Evolutionary conservation across 129 eudicot species (phyloP).

Genomic region (Arctium lappa): DNA sequence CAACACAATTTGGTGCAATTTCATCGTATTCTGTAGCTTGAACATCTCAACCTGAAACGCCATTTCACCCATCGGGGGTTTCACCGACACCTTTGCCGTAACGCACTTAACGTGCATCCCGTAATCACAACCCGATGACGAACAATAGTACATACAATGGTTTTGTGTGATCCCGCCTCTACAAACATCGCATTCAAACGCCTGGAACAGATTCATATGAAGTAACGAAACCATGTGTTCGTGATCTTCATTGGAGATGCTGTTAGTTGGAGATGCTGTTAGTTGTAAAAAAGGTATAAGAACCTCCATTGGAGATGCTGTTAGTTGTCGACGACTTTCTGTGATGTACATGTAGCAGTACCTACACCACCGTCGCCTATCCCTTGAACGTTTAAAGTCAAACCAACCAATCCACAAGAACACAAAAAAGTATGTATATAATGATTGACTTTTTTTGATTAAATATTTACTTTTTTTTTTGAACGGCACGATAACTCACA

Average conservation of each 20-base stretch:
- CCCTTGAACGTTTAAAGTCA: not conserved
- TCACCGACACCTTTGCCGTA: not conserved
- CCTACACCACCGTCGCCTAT: not conserved
- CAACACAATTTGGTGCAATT: slow-evolving; percentile 7
- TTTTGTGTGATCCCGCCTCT: not conserved
- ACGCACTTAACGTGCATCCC: slow-evolving; percentile 26
- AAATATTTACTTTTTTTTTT: no score
- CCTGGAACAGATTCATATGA: not conserved
- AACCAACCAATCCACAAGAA: not conserved
- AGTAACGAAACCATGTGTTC: slow-evolving; percentile 11
- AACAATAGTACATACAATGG: slow-evolving; percentile 21
- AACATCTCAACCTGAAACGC: slow-evolving; percentile 11
- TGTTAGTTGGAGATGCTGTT: not conserved
- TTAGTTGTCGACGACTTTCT: slow-evolving; percentile 1
- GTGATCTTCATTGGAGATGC: not conserved
- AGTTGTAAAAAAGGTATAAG: not conserved
- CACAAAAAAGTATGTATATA: not conserved
- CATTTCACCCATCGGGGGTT: slow-evolving; percentile 6
- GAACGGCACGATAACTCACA: no score
- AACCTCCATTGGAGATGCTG: no score
- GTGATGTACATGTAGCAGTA: not conserved
- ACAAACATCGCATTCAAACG: slow-evolving; percentile 19
- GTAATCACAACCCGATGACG: slow-evolving; percentile 13
- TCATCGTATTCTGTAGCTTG: slow-evolving; percentile 9
- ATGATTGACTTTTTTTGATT: not conserved